A percentile compares a stretch with the other conserved stretches of the same genome.
These are phyloP conservation scores for Pyricularia pennisetigena DNA, from an alignment of 2,329 filamentous ascomycete species.

Conservation along the genomic window DNA sequence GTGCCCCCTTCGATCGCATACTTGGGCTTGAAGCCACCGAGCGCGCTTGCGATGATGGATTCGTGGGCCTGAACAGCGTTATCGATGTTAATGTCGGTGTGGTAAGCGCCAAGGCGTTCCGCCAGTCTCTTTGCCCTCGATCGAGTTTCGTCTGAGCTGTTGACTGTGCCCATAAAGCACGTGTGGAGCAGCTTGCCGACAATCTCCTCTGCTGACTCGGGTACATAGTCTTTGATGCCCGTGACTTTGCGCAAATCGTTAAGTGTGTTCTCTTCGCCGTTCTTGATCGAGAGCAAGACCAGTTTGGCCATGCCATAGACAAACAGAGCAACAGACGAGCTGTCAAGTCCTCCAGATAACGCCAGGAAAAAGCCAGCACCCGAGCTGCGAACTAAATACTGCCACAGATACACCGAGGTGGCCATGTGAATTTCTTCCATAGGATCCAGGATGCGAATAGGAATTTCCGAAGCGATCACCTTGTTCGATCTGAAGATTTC, in stretches of 20 bases:
- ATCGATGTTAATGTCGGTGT: conserved; percentile 64
- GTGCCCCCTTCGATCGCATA: conserved; percentile 49
- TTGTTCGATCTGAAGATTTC: conserved; percentile 15
- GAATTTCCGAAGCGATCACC: conserved; percentile 7
- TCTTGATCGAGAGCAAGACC: conserved; percentile 9
- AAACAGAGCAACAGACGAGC: conserved; percentile 12
- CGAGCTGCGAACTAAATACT: conserved; percentile 11
- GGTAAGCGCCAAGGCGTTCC: conserved; percentile 55
- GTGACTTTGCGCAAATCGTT: conserved; percentile 10
- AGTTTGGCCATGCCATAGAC: conserved; percentile 13
- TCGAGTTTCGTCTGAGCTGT: conserved; percentile 48
- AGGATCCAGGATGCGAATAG: conserved; percentile 11
- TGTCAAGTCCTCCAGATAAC: conserved; percentile 12
- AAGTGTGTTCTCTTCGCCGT: conserved; percentile 10
- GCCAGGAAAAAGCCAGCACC: conserved; percentile 11
- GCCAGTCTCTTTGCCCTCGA: conserved; percentile 49
- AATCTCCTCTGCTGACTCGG: conserved; percentile 10
- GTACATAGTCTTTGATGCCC: conserved; percentile 8
- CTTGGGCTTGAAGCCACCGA: conserved; percentile 18
- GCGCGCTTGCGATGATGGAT: conserved; percentile 16
- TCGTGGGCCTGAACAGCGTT: conserved; percentile 47
- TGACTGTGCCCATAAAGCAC: conserved; percentile 51
- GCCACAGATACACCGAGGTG: conserved; percentile 14
- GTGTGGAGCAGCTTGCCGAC: conserved; percentile 21
- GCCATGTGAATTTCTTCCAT: conserved; percentile 23